phyloP scores from a whole-genome alignment of 192 early-diverging fungal species.

The Geosiphon pyriformis region DNA sequence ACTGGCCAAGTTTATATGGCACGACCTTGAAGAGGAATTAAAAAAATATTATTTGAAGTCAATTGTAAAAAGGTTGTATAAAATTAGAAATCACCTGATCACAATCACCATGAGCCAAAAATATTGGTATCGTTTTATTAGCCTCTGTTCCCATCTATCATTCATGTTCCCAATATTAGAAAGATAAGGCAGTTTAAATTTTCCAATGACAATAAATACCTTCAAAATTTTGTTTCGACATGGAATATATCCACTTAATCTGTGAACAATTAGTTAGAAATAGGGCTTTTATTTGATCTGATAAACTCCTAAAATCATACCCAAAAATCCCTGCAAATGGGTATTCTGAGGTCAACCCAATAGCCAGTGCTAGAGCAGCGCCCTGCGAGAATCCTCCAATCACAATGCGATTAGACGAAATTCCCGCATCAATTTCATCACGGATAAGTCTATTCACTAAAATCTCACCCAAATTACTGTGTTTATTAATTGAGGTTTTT shows the following conservation, averaged over 20 bases:
- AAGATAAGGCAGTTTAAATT: neutral
- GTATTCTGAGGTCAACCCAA: conserved; percentile 62
- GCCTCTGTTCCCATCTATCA: conserved; percentile 46
- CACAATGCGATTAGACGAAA: conserved; percentile 77
- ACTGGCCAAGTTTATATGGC: conserved; percentile 62
- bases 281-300: neutral
- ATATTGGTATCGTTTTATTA: conserved; percentile 68
- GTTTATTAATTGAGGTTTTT: neutral
- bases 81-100: conserved; percentile 46
- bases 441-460: conserved; percentile 36
- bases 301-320: conserved; percentile 2
- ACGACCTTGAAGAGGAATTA: conserved; percentile 45
- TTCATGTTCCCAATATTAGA: neutral
- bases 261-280: conserved; percentile 38
- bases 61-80: neutral
- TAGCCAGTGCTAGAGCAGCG: conserved; percentile 68
- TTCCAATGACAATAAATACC: conserved; percentile 17
- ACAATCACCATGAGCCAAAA: conserved; percentile 77
- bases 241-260: conserved; percentile 78
- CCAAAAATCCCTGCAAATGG: conserved; percentile 37
- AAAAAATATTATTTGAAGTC: neutral
- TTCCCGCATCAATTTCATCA: conserved; percentile 72
- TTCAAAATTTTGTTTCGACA: conserved; percentile 42
- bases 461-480: neutral
- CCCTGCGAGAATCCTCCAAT: conserved; percentile 95